Conservation (phyloP, 2,329 filamentous ascomycete species). For the Aspergillus novofumigatus region DNA sequence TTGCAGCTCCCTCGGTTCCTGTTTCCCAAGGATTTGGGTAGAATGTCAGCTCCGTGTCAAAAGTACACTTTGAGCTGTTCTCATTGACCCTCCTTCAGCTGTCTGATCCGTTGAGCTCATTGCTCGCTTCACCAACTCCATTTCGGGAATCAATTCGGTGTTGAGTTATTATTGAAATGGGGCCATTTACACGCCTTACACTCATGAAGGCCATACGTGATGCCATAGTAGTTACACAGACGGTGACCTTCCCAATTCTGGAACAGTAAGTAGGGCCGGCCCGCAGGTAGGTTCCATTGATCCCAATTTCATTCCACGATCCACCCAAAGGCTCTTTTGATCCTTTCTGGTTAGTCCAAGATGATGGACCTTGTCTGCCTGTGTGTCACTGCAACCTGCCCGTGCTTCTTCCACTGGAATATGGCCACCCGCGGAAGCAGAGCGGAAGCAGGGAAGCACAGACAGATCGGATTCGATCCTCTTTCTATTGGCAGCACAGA, state of each 20-base stretch:
- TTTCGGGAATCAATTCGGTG: neutral
- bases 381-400: neutral
- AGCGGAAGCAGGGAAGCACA: slow-evolving; percentile 14
- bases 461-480: slow-evolving; percentile 16
- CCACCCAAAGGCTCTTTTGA: neutral
- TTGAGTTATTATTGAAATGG: neutral
- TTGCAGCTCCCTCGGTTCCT: neutral
- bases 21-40: neutral
- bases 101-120: neutral
- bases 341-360: neutral
- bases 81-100: neutral
- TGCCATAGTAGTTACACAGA: neutral
- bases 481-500: neutral
- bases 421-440: slow-evolving; percentile 14
- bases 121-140: neutral
- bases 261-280: slow-evolving; percentile 23
- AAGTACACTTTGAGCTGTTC: neutral
- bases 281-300: slow-evolving; percentile 19
- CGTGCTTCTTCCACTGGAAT: neutral
- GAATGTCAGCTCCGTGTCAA: neutral
- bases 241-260: slow-evolving; percentile 5
- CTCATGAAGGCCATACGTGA: too few relatives aligned
- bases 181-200: too few relatives aligned
- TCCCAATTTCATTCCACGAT: neutral
- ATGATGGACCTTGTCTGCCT: neutral